Evolutionary conservation across 192 early-diverging fungal species (phyloP).

Genomic region (Podila minutissima): DNA sequence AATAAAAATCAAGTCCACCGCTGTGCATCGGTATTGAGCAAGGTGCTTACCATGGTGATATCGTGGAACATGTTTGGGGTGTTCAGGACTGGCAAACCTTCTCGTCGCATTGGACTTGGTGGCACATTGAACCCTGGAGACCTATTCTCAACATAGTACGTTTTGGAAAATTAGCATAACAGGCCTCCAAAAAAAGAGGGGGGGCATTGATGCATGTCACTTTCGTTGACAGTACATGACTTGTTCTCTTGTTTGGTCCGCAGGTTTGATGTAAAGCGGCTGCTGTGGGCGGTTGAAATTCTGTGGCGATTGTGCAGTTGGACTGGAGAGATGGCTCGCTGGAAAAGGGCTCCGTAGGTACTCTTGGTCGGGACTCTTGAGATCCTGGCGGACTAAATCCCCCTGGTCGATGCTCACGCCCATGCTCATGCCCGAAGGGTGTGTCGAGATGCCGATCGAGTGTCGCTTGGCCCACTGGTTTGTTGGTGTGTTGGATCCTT

Average conservation of each 20-base stretch:
- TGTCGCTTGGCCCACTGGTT: constrained; percentile 12
- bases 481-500: background rate
- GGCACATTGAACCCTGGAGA: constrained; percentile 34
- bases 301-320: background rate
- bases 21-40: background rate
- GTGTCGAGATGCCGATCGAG: constrained; percentile 25
- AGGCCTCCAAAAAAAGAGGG: background rate
- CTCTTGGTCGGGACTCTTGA: constrained; percentile 30
- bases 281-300: background rate
- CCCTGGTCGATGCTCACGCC: constrained; percentile 20
- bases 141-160: background rate
- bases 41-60: constrained; percentile 55
- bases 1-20: background rate
- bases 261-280: background rate
- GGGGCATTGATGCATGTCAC: background rate
- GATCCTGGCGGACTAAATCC: constrained; percentile 31
- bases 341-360: background rate
- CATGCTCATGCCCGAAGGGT: constrained; percentile 25
- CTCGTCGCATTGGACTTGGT: constrained; percentile 23
- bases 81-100: constrained; percentile 34
- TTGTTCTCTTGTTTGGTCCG: background rate
- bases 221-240: background rate
- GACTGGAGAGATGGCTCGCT: background rate
- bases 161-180: too few relatives aligned
- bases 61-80: constrained; percentile 55